Evolutionary conservation across 495 filamentous ascomycete genomes (phyloP), one percentile per base, ranked within the genome.

Genomic region (Glarea lozoyensis): DNA sequence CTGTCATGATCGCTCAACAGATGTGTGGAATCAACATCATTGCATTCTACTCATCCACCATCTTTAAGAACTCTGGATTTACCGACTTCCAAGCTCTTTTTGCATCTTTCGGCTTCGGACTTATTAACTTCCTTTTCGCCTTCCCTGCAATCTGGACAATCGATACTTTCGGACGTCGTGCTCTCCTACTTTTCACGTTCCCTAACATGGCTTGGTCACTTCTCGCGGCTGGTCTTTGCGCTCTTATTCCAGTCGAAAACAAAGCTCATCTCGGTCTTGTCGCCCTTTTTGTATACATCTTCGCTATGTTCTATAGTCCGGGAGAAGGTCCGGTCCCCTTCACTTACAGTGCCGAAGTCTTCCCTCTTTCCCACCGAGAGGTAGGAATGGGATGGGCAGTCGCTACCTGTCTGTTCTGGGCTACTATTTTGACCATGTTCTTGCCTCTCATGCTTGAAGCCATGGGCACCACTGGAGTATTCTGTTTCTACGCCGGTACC

Each of bases 291-390:
- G 59, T 88, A 43, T 86, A 78, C 64, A 51, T 87, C 19, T 87
- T 87, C 52, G 69, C 63, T 32, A 76, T 71, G 22, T 84, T 84
- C 55, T 88, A 86, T 60, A 82, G 79, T 0, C 79, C 81, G 2
- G 86, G 86, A 23, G 84, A 87, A 55, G 86, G 86, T 0, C 86
- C 86, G 4, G 85, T 90, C 1, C 84, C 86, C 0, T 90, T 87
- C 53, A 79, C 82, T 9, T 87, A 89, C 59, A 78, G 73, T 10
- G 84, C 84, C 36, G 84, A 90, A 57, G 84, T 83, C 0, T 87
- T 81, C 60, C 84, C 84, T 0, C 68, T 87, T 0, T 82, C 75
- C 1, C 80, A 86, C 57, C 73, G 83, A 44, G 81, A 85, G 50
- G 67, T 83, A n/a, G 82, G 83, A 42, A 88, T 88, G 83, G 72